Base-by-base conservation (phyloP, 139 green algal genomes). In the Chlamydomonas incerta region DNA sequence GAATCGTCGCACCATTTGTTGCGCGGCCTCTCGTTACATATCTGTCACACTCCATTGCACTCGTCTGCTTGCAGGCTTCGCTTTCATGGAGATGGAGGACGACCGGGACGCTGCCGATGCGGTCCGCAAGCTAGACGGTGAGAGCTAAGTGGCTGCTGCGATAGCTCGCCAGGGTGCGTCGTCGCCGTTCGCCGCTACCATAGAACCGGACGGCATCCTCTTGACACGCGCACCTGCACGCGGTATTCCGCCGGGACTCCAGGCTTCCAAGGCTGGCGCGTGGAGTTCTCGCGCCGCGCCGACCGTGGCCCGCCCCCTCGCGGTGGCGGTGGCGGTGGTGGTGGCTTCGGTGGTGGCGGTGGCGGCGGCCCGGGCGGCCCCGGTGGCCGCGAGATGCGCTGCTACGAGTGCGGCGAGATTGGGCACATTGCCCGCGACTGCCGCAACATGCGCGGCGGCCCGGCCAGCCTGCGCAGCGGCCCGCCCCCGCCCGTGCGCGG, bases 41-140 rank as follows among this genome's bases (percentile, higher is more conserved):
- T n/a, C n/a, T n/a, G n/a, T n/a, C n/a, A n/a, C n/a, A n/a, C n/a
- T n/a, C n/a, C n/a, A n/a, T n/a, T n/a, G n/a, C n/a, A n/a, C n/a
- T n/a, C n/a, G n/a, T 50, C 34, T 17, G 28, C 6, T 41, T 50
- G 29, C 55, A 86, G 81, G 69, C 31, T 85, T 85, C 37, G 79
- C 79, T 28, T 86, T 86, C 68, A 34, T 86, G 9, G 81, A 86
- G 57, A 80, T 80, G 69, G 81, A 86, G 28, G 81, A 94, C 46
- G 47, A 68, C 26, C 89, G 91, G 17, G 91, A 94, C 47, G 88
- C 91, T 18, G 86, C 93, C 26, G 91, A 93, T 63, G 91, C 91
- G 58, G 87, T 92, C 63, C 50, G 81, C 29, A 84, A 73, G 57
- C 67, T 94, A 33, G 87, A 93, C 68, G 87, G 87, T 83, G 57